Evolutionary conservation across 805 yeast genomes (phyloP).

Genomic region (Teunomyces barrocoloradensis): DNA sequence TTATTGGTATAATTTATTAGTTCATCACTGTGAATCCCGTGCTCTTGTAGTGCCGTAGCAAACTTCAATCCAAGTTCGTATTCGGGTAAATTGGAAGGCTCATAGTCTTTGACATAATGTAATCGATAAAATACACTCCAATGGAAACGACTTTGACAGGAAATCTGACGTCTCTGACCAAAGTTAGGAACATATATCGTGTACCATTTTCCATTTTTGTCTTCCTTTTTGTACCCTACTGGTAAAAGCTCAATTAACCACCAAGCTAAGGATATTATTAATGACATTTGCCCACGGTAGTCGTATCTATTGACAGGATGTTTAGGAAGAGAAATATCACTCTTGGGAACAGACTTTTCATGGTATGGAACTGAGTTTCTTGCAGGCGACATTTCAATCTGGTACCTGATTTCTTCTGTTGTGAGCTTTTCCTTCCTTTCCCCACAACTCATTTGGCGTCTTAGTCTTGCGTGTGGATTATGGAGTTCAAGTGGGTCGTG

Average conservation of each 20-base stretch:
- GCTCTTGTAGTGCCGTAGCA: slow-evolving; percentile 14
- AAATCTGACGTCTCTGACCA: slow-evolving; percentile 52
- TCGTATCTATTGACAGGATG: slow-evolving; percentile 28
- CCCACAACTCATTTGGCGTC: neutral
- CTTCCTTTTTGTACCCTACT: slow-evolving; percentile 49
- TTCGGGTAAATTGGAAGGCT: slow-evolving; percentile 32
- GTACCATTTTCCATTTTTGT: slow-evolving; percentile 48
- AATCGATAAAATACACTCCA: slow-evolving; percentile 65
- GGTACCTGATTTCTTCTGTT: slow-evolving; percentile 5
- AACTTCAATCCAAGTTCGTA: slow-evolving; percentile 16
- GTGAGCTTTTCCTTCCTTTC: slow-evolving; percentile 2
- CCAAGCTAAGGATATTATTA: slow-evolving; percentile 43
- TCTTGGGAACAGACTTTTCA: neutral
- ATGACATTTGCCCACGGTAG: slow-evolving; percentile 35
- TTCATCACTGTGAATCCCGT: slow-evolving; percentile 5
- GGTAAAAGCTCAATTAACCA: slow-evolving; percentile 66
- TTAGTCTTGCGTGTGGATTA: neutral
- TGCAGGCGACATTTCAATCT: slow-evolving; percentile 6
- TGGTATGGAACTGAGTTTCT: neutral
- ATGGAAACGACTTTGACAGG: slow-evolving; percentile 47
- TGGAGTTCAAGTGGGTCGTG: slow-evolving; percentile 48
- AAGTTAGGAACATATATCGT: slow-evolving; percentile 52
- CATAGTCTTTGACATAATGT: slow-evolving; percentile 44
- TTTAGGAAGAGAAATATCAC: neutral
- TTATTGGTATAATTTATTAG: slow-evolving; percentile 11